Conservation (phyloP, 352 stramenopile species). For the Blastocystis hominis region DNA sequence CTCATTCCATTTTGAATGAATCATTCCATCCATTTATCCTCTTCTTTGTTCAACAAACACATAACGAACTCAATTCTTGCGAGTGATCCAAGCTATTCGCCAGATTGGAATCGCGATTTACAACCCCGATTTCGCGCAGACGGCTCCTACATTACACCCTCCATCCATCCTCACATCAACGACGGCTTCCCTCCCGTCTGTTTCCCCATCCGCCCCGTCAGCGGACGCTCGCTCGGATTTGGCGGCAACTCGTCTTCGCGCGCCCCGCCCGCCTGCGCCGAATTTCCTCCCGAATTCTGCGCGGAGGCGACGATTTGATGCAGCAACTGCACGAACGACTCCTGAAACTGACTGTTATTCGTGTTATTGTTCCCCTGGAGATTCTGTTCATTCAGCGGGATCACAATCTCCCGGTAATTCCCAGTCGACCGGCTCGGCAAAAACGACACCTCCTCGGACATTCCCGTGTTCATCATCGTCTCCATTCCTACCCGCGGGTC, state of each 20-base stretch:
- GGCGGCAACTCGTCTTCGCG: no score
- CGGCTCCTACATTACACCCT: neutral
- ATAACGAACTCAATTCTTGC: neutral
- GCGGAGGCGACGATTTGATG: neutral
- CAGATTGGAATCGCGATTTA: neutral
- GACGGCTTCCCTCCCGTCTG: neutral
- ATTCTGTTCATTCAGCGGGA: neutral
- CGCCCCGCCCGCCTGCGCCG: no score
- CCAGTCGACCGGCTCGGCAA: neutral
- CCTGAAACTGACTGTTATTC: neutral
- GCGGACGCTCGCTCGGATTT: no score
- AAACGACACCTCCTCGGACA: neutral
- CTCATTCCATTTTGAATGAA: no score
- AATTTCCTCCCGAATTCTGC: no score
- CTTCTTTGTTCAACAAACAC: neutral
- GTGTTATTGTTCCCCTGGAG: neutral
- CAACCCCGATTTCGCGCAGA: neutral
- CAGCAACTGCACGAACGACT: neutral
- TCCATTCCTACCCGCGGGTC: neutral
- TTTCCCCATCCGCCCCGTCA: no score
- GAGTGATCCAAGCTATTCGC: neutral
- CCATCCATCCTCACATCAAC: neutral
- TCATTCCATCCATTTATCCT: neutral
- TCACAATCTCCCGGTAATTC: neutral
- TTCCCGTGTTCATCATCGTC: neutral